These are phyloP conservation scores for Aspergillus persii DNA, from an alignment of 2,329 filamentous ascomycete genomes.

Conservation along the genomic window DNA sequence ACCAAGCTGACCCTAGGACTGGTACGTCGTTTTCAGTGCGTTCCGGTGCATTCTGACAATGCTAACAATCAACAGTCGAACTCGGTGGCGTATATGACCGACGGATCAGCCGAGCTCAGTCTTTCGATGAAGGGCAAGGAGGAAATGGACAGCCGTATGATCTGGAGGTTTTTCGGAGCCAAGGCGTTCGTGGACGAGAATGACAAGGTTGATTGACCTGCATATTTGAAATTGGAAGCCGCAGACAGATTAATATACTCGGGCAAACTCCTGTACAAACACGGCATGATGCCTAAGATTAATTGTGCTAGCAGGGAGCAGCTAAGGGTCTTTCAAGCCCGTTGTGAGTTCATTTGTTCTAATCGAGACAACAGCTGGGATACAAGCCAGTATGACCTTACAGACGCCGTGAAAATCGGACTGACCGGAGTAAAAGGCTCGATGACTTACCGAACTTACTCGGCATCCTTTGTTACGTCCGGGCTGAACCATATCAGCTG, in stretches of 20 bases:
- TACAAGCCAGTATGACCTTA: too few species aligned
- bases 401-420: too few species aligned
- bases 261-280: not conserved
- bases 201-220: not conserved
- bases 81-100: conserved; percentile 45
- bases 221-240: not conserved
- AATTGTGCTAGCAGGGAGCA: not conserved
- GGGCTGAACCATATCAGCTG: too few species aligned
- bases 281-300: not conserved
- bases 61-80: conserved; percentile 38
- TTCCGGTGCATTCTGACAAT: not conserved
- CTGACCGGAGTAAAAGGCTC: too few species aligned
- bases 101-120: conserved; percentile 47
- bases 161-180: conserved; percentile 37
- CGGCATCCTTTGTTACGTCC: too few species aligned
- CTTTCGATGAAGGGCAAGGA: conserved; percentile 40
- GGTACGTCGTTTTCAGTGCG: conserved; percentile 34
- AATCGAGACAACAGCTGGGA: not conserved
- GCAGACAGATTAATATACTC: not conserved
- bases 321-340: not conserved
- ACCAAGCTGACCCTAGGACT: conserved; percentile 57
- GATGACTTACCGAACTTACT: too few species aligned
- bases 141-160: conserved; percentile 46
- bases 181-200: conserved; percentile 40
- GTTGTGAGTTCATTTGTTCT: not conserved